Base-by-base conservation (phyloP, 768 basidiomycete species). In the Fibroporia radiculosa region DNA sequence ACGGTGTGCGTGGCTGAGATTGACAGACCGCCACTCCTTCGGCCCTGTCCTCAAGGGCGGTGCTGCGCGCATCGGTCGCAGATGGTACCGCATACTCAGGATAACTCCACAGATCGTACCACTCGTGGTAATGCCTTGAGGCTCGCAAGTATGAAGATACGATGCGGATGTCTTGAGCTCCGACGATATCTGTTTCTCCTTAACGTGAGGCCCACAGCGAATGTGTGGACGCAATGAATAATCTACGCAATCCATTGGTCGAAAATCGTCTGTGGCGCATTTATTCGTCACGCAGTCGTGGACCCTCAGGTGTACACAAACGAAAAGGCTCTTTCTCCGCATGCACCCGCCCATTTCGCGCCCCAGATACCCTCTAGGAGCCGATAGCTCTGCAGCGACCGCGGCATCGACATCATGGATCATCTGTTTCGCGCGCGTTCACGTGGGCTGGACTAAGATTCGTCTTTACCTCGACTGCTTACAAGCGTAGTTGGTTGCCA, bases 61-160 rank as follows among this genome's bases (percentile, higher is more conserved):
- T n/a, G n/a, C n/a, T n/a, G n/a, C n/a, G n/a, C n/a, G n/a, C n/a
- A n/a, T n/a, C n/a, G n/a, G n/a, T n/a, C n/a, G n/a, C n/a, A n/a
- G n/a, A n/a, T n/a, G n/a, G n/a, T n/a, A n/a, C n/a, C n/a, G n/a
- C n/a, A n/a, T n/a, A n/a, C n/a, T n/a, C n/a, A n/a, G n/a, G n/a
- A n/a, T n/a, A n/a, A n/a, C n/a, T n/a, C n/a, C n/a, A n/a, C n/a
- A n/a, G n/a, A n/a, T n/a, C n/a, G n/a, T n/a, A n/a, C n/a, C n/a
- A n/a, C n/a, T n/a, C n/a, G n/a, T n/a, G n/a, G n/a, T n/a, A n/a
- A 31, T 13, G 41, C 41, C 41, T 42, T 25, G 29, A 42, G 41
- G 41, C 41, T 19, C 16, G 4, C 2, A n/a, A 11, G 25, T 10
- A 22, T 10, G 6, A 10, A 14, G 20, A 8, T 7, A 23, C 36